Evolutionary conservation across 2,329 filamentous ascomycete genomes (phyloP), one percentile per base, ranked within the genome.

Genomic region (Albophoma yamanashiensis): DNA sequence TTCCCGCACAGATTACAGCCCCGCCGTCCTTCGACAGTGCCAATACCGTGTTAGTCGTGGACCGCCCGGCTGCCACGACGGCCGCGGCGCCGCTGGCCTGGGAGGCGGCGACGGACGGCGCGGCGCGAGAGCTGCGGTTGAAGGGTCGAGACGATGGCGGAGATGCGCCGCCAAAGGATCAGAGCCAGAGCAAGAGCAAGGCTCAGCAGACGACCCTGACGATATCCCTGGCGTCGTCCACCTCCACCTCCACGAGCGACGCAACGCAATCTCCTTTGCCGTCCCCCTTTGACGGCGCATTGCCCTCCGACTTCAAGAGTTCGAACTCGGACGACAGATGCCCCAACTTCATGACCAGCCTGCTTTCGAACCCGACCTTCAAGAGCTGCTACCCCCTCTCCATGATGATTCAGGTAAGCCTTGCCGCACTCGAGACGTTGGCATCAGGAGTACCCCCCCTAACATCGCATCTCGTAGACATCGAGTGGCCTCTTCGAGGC

Each of bases 401-500:
- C 1, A 79, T 96, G 67, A 82, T 97, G 64, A 78, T 97, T 12
- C 85, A 89, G 78, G 89, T 90, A 76, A 34, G 47, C 69, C 82
- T 69, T 12, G 39, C 31, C 14, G 31, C 0, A 6, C 42, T 5
- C 17, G 14, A 4, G n/a, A 4, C 15, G 3, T 39, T 15, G 9
- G 9, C 14, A 20, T 15, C 11, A 2, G 3, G 6, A 11, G 2
- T 20, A 17, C 27, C 27, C 27, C 47, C 15, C 11, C 58, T 53
- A 27, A 52, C 56, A 68, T 57, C 4, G 40, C n/a, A 25, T 12
- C 8, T 2, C 22, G 1, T 39, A 96, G 86, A 91, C 89, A 63
- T 97, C 93, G 12, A 83, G 81, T 58, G 85, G 85, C 47, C 96
- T 97, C 76, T 97, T 97, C 77, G 78, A 91, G 60, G 87, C 87